These are phyloP conservation scores for Recurvomyces mirabilis DNA, from an alignment of 495 filamentous ascomycete genomes.

Conservation along the genomic window DNA sequence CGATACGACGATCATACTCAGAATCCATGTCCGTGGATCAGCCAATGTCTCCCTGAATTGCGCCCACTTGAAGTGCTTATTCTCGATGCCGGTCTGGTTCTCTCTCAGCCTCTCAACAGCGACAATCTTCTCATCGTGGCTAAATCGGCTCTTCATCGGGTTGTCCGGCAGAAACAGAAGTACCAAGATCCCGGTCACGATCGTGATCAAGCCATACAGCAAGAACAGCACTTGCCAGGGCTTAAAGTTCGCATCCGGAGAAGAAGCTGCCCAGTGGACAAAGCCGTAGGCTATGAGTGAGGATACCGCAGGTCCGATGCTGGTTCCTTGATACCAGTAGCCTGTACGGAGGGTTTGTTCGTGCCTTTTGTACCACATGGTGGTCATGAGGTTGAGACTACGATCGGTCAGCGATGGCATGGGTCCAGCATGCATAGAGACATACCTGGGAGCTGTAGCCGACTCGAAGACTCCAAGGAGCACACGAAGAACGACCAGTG, in stretches of 20 bases:
- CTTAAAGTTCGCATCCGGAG: conserved; percentile 2
- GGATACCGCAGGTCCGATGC: conserved; percentile 8
- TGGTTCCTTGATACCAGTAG: conserved; percentile 15
- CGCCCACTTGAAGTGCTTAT: conserved; percentile 38
- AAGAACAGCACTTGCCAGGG: conserved; percentile 16
- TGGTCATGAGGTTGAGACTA: conserved; percentile 6
- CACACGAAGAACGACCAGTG: conserved; percentile 41
- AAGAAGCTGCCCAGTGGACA: conserved; percentile 10
- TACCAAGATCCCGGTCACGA: conserved; percentile 38
- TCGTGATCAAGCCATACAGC: conserved; percentile 35
- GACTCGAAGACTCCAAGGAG: conserved; percentile 29
- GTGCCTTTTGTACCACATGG: conserved; percentile 16
- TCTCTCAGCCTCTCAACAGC: conserved; percentile 17
- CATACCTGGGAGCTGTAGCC: conserved; percentile 4
- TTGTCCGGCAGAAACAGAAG: conserved; percentile 23
- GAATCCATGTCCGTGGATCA: conserved; percentile 31
- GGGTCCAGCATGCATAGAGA: conserved; percentile 9
- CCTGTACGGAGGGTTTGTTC: conserved; percentile 13
- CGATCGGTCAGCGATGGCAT: background rate
- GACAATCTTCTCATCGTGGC: conserved; percentile 10
- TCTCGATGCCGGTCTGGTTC: conserved; percentile 22
- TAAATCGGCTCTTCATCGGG: conserved; percentile 22
- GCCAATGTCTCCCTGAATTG: conserved; percentile 47
- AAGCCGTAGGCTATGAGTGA: conserved; percentile 17
- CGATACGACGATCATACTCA: conserved; percentile 21